phyloP scores from a whole-genome alignment of 139 green algal genomes.

The Chlorella sp. region DNA sequence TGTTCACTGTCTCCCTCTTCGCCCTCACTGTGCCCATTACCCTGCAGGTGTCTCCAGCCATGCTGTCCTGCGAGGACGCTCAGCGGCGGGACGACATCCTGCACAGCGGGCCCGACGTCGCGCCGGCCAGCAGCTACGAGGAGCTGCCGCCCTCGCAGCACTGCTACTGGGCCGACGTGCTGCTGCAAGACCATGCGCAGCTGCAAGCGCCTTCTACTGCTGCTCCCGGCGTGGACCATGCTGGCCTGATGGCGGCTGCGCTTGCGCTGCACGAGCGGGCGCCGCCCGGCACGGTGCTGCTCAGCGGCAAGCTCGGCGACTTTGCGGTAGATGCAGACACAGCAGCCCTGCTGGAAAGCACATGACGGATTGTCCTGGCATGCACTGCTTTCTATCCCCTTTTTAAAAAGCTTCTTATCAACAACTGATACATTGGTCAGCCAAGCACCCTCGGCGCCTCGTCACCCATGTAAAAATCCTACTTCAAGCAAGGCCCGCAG shows the following conservation, averaged over 20 bases:
- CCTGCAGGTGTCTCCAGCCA: background rate
- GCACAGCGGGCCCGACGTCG: background rate
- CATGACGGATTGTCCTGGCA: background rate
- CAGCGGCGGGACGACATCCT: background rate
- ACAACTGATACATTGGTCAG: background rate
- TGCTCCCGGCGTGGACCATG: background rate
- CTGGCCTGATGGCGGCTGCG: background rate
- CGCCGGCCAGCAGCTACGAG: constrained; percentile 5
- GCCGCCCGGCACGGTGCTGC: background rate
- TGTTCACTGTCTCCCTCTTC: too few species aligned
- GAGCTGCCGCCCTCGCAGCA: constrained; percentile 1
- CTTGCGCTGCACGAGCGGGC: background rate
- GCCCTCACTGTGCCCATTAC: background rate
- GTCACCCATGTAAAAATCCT: too few species aligned
- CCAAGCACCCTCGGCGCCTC: background rate
- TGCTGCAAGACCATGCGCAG: background rate
- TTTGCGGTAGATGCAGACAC: background rate
- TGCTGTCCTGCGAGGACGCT: background rate
- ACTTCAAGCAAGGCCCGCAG: background rate
- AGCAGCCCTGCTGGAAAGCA: background rate
- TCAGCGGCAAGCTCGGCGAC: background rate
- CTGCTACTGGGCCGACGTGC: background rate
- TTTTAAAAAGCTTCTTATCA: too few species aligned
- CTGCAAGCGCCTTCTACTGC: background rate
- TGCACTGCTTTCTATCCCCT: background rate